Percentiles rank a stretch among this genome's conserved stretches.
Evolutionary conservation across 768 basidiomycete species (phyloP).

Genomic region (Clavaria fumosa): DNA sequence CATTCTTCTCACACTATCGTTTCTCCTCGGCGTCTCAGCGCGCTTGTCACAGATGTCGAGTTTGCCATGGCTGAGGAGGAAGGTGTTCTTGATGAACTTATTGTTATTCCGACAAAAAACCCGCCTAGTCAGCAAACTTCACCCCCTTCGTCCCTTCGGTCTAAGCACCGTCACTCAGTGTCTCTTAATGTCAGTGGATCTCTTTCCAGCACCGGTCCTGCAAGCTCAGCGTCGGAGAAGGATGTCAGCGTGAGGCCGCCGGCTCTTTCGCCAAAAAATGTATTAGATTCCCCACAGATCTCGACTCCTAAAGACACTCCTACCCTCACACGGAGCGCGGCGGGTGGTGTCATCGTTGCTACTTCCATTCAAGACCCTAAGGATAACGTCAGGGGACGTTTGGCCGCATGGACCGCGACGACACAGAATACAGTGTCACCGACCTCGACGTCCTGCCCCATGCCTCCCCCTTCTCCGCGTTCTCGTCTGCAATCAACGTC

Average conservation of each 20-base stretch:
- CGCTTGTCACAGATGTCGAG: conserved; percentile 51
- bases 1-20: conserved; percentile 63
- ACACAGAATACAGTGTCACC: conserved; percentile 8
- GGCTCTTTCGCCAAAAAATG: conserved; percentile 20
- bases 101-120: conserved; percentile 1
- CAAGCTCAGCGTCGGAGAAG: conserved; percentile 17
- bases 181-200: conserved; percentile 30
- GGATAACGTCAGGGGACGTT: conserved; percentile 30
- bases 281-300: conserved; percentile 19
- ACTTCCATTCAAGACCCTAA: conserved; percentile 21
- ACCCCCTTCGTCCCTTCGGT: conserved; percentile 29
- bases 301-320: conserved; percentile 23
- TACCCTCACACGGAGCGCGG: conserved; percentile 26
- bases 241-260: conserved; percentile 16
- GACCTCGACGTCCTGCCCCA: conserved; percentile 3
- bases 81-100: conserved; percentile 18
- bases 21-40: conserved; percentile 49
- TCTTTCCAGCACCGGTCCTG: conserved; percentile 15
- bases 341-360: conserved; percentile 20
- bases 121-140: conserved; percentile 14
- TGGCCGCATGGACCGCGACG: conserved; percentile 33
- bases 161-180: conserved; percentile 45
- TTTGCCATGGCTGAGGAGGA: conserved; percentile 53
- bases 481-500: conserved; percentile 1
- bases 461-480: conserved; percentile 11